Evolutionary conservation across 805 yeast genomes (phyloP), one percentile per base, ranked within the genome.

Genomic region (Saccharomycopsis sp.): DNA sequence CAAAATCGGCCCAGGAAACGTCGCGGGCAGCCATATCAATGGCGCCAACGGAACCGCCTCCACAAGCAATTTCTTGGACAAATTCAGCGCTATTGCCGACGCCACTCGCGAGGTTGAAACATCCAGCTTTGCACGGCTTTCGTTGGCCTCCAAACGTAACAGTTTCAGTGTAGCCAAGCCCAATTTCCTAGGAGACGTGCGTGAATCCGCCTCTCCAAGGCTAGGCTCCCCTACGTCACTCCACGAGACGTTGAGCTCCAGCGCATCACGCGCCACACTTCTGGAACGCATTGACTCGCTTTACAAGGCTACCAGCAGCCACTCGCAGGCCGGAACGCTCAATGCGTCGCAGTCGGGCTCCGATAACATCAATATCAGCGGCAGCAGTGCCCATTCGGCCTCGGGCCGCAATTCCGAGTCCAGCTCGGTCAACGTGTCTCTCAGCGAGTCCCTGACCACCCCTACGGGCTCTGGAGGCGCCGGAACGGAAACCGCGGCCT

Each of bases 101-200:
- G 85, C 86, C 52, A 84, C 90, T 0, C 74, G 86, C 64, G 90
- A 84, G 63, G 74, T 83, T 51, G 89, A 84, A 63, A 73, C 73
- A 16, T 44, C 54, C 55, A 78, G 76, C 12, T 65, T 80, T 56
- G 75, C 77, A n/a, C 67, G 74, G 4, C 56, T 75, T 24, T 68
- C 75, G 8, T 64, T 74, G 46, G 69, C 68, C 24, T 69, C 61
- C 60, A 66, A 69, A 51, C 70, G 74, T 56, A 67, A 69, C 20
- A 69, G 71, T 15, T 68, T 56, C 21, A 12, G 69, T n/a, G 72
- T 77, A 2, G 76, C 86, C 69, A 76, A 85, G 70, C 75, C 85
- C 1, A 79, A 84, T 57, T 75, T 79, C 63, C 71, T 78, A 58
- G 67, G 70, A 8, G 69, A 68, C 20, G n/a, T n/a, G n/a, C n/a